Percentiles rank a stretch among this genome's conserved stretches.
Conservation (phyloP, 1,284 basidiomycete genomes). For the Omphalotus olearius region DNA sequence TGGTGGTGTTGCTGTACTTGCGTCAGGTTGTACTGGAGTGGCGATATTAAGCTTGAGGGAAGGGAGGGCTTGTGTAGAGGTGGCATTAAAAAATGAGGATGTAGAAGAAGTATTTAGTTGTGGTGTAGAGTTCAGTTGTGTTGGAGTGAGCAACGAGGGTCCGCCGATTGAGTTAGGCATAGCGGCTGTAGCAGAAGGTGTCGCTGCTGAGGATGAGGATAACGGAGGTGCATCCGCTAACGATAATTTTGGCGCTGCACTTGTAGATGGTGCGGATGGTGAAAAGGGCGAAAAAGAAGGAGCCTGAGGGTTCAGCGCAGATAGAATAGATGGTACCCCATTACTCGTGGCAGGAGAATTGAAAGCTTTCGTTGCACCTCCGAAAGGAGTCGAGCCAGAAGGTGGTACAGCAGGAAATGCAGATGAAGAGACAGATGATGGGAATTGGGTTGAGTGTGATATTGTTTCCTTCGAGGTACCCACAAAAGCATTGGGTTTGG, state of each 20-base stretch:
- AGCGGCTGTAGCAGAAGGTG: background rate
- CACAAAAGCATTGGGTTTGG: too few species aligned
- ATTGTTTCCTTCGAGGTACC: too few species aligned
- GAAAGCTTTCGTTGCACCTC: background rate
- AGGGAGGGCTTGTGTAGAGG: background rate
- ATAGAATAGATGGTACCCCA: slow-evolving; percentile 4
- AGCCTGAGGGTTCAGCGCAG: slow-evolving; percentile 23
- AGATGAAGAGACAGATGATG: background rate
- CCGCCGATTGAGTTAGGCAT: too few species aligned
- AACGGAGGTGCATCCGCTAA: slow-evolving; percentile 3
- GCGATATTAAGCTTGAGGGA: background rate
- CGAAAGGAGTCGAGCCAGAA: slow-evolving; percentile 3
- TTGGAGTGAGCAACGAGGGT: background rate
- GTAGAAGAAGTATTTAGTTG: background rate
- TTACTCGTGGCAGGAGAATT: background rate
- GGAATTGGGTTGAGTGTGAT: background rate
- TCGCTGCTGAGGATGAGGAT: background rate
- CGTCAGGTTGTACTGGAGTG: background rate
- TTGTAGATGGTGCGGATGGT: slow-evolving; percentile 3
- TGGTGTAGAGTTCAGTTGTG: background rate
- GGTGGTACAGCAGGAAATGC: slow-evolving; percentile 40
- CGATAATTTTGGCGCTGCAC: background rate
- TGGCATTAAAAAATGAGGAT: background rate
- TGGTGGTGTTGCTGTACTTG: background rate
- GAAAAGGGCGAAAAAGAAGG: slow-evolving; percentile 22